phyloP scores from a whole-genome alignment of 148 eudicot genomes.

The Vaccinium darrowii region DNA sequence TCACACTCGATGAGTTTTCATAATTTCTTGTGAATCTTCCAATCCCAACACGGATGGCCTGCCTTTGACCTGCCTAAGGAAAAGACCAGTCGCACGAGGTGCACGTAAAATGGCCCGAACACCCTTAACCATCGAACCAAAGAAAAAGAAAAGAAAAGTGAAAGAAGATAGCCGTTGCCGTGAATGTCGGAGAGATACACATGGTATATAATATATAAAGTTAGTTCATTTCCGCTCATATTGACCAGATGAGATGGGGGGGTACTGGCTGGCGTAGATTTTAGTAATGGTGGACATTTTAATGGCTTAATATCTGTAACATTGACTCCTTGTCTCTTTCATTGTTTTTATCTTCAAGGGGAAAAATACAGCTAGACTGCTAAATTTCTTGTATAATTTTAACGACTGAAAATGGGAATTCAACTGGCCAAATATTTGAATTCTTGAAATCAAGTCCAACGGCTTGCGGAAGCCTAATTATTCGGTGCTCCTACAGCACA shows the following conservation, averaged over 20 bases:
- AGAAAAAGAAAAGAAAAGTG: too few species aligned
- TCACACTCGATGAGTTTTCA: too few species aligned
- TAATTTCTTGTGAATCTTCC: too few species aligned
- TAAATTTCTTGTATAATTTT: not conserved
- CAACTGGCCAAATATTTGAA: not conserved
- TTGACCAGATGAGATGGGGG: slow-evolving; percentile 6
- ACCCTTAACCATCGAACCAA: too few species aligned
- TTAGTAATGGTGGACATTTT: not conserved
- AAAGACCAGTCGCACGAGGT: too few species aligned
- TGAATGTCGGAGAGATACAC: slow-evolving; percentile 22
- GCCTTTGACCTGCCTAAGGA: too few species aligned
- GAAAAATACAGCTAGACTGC: not conserved
- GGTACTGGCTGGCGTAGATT: slow-evolving; percentile 8
- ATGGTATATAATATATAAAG: not conserved
- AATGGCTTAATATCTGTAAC: not conserved
- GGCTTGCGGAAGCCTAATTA: too few species aligned
- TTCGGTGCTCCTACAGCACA: too few species aligned
- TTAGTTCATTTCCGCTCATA: slow-evolving; percentile 11
- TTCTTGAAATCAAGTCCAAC: too few species aligned
- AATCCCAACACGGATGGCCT: too few species aligned
- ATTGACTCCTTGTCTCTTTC: slow-evolving; percentile 1
- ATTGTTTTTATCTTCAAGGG: slow-evolving; percentile 3
- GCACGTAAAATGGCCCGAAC: too few species aligned
- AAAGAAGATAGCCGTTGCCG: not conserved
- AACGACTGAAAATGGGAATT: not conserved